These are phyloP conservation scores for Tetrapyrgos nigripes DNA, from an alignment of 1,284 basidiomycete species.

Conservation along the genomic window DNA sequence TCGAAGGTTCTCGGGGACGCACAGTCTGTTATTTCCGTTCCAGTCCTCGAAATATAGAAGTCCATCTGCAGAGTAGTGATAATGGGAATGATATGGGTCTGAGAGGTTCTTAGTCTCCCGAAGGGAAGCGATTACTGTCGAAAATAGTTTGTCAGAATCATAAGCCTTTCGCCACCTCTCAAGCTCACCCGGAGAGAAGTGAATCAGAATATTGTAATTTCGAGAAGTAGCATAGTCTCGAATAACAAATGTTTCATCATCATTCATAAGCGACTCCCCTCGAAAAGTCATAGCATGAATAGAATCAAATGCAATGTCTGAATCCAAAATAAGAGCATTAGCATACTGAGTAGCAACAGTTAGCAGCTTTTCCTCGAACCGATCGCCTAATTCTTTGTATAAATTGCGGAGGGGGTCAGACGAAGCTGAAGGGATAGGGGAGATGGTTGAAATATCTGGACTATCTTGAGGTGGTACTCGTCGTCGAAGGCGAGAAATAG, in stretches of 20 bases:
- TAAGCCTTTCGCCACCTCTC: neutral
- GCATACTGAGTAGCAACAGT: constrained; percentile 17
- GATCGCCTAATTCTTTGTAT: constrained; percentile 31
- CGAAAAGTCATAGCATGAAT: too few species aligned
- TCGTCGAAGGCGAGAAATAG: constrained; percentile 15
- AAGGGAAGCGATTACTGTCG: neutral
- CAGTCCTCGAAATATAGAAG: constrained; percentile 30
- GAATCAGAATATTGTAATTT: neutral
- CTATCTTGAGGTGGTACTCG: too few species aligned
- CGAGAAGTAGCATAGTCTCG: neutral
- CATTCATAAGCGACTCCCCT: too few species aligned
- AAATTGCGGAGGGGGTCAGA: constrained; percentile 29
- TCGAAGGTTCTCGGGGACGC: constrained; percentile 24
- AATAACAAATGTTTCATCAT: too few species aligned
- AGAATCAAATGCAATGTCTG: neutral
- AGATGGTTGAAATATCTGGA: neutral
- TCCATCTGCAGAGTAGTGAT: constrained; percentile 23
- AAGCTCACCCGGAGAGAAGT: neutral
- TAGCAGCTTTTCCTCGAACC: constrained; percentile 35
- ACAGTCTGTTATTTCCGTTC: constrained; percentile 26
- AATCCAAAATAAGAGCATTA: neutral
- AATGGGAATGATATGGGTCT: constrained; percentile 16
- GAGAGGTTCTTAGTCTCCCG: too few species aligned
- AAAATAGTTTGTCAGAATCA: neutral
- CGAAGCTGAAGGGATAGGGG: too few species aligned